Evolutionary conservation across 2,329 filamentous ascomycete genomes (phyloP).

Genomic region (Kalaharituber pfeilii): DNA sequence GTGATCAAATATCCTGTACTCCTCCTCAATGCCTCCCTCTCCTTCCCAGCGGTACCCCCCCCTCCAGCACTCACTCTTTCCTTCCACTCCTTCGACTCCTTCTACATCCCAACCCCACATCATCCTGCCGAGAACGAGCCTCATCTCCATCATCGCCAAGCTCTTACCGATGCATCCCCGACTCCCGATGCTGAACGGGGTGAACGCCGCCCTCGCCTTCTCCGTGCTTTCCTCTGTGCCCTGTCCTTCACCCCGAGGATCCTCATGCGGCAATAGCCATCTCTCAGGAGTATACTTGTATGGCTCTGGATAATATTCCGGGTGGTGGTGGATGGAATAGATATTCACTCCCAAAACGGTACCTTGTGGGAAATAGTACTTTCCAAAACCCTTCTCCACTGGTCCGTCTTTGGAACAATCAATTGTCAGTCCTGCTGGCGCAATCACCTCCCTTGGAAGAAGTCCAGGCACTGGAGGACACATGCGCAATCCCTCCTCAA

Average conservation of each 20-base stretch:
- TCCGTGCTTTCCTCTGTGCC: slow-evolving; percentile 32
- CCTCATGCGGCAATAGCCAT: slow-evolving; percentile 33
- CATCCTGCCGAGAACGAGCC: slow-evolving; percentile 42
- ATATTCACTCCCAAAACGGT: slow-evolving; percentile 47
- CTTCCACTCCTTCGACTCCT: slow-evolving; percentile 22
- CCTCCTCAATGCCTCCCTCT: slow-evolving; percentile 38
- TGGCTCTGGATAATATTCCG: slow-evolving; percentile 42
- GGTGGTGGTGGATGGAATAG: slow-evolving; percentile 52
- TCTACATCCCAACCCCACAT: slow-evolving; percentile 43
- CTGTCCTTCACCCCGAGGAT: slow-evolving; percentile 27
- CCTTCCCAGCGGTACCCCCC: slow-evolving; percentile 20
- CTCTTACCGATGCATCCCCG: slow-evolving; percentile 57
- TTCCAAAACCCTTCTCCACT: slow-evolving; percentile 31
- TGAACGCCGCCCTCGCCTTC: slow-evolving; percentile 50
- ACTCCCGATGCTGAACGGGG: slow-evolving; percentile 53
- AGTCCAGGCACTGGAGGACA: slow-evolving; percentile 44
- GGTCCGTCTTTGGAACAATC: not conserved
- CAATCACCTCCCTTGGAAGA: slow-evolving; percentile 41
- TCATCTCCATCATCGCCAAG: slow-evolving; percentile 50
- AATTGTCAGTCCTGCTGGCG: slow-evolving; percentile 36
- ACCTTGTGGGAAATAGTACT: slow-evolving; percentile 36
- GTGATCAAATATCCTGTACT: slow-evolving; percentile 55
- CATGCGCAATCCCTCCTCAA: slow-evolving; percentile 48
- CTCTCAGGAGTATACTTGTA: slow-evolving; percentile 46
- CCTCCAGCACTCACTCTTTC: slow-evolving; percentile 14